Conservation (phyloP, 2,329 filamentous ascomycete genomes). For the Proliferodiscus dingleyae region DNA sequence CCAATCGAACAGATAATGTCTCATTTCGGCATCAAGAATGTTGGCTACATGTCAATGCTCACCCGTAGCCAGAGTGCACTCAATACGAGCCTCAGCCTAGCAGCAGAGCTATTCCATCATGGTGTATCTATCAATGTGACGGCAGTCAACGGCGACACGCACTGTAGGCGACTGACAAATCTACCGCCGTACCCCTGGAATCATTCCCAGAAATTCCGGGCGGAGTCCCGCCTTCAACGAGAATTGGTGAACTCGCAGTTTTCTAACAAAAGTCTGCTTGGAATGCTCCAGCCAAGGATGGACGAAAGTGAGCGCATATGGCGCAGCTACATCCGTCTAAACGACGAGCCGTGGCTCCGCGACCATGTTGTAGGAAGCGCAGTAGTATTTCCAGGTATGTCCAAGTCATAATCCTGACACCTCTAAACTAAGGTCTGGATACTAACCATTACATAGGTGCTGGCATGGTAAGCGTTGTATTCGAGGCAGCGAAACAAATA, state of each 20-base stretch:
- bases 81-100: not conserved
- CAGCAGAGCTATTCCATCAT: slow-evolving; percentile 1
- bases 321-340: slow-evolving; percentile 24
- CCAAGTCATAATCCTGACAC: too few relatives aligned
- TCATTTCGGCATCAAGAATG: not conserved
- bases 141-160: slow-evolving; percentile 7
- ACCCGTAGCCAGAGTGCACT: slow-evolving; percentile 4
- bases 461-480: too few relatives aligned
- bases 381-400: too few relatives aligned
- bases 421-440: too few relatives aligned
- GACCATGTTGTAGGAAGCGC: slow-evolving; percentile 18
- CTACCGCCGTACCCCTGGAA: slow-evolving; percentile 51
- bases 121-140: slow-evolving; percentile 4
- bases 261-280: slow-evolving; percentile 17
- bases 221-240: slow-evolving; percentile 43
- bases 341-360: slow-evolving; percentile 27
- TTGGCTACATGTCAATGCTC: slow-evolving; percentile 4
- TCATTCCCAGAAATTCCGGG: slow-evolving; percentile 45
- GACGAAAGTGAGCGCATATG: slow-evolving; percentile 22
- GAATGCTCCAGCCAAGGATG: slow-evolving; percentile 17
- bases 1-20: slow-evolving; percentile 22
- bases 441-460: too few relatives aligned
- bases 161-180: not conserved
- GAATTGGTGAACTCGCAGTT: slow-evolving; percentile 33
- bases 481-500: too few relatives aligned